Base-by-base conservation (phyloP, 306 rosid genomes). In the Cucumis cinereus region DNA sequence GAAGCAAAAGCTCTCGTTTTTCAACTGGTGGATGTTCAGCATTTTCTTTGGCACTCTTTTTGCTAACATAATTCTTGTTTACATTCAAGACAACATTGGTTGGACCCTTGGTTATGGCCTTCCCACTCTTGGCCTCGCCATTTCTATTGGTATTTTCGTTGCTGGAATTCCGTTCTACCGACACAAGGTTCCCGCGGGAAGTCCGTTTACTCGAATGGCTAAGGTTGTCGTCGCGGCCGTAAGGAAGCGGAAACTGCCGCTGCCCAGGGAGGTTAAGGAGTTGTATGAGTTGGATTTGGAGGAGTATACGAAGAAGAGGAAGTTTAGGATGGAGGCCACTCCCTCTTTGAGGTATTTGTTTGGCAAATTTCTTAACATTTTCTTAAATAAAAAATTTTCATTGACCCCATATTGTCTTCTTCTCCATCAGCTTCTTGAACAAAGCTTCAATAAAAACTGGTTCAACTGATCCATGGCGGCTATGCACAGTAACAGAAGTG, bases 1-100 rank as follows among this genome's bases (percentile, higher is more conserved):
- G 78, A 71, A 76, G n/a, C 83, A 83, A 0, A 94, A 94, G 71
- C 90, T 89, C 0, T 94, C 97, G 0, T 94, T 94, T 84, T 94
- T 94, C 88, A 94, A 94, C 15, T 91, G 98, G 98, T 94, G 98
- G 97, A 90, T 91, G 97, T 94, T 94, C 43, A 91, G 96, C 64
- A 87, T 95, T 26, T 94, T 91, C 86, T 75, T 87, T 14, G 97
- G 98, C 8, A 95, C 93, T 4, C 75, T 91, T 50, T 86, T 94
- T 76, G 95, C 98, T 59, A 90, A 89, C 17, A 81, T 90, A 7
- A 79, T 93, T 7, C 86, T 94, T 16, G 96, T 94, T 0, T 94
- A 90, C 71, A 77, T 94, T 52, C 96, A 92, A 82, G 99, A 92
- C 77, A 92, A 90, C 64, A 83, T 94, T 24, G 99, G 99, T 10